Base-by-base conservation (phyloP, 805 yeast genomes). In the Yarrowia sp. region DNA sequence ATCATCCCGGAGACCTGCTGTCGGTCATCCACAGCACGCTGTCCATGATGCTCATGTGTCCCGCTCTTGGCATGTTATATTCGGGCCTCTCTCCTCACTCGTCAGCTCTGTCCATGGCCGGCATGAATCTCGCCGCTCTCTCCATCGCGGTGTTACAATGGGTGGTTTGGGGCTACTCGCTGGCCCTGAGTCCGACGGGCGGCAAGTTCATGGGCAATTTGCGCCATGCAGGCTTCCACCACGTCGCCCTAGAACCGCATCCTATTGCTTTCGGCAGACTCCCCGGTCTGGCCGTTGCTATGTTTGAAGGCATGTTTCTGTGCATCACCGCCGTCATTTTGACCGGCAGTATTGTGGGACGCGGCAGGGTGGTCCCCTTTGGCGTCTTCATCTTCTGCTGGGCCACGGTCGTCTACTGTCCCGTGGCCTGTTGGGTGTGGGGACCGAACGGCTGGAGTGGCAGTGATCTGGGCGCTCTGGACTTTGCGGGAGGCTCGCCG, bases 401-500 rank as follows among this genome's bases (percentile, higher is more conserved):
- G 91, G 82, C 87, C 76, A 87, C 91, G 3, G 83, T 88, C 20
- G 92, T 88, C 20, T 88, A 88, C 80, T 86, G 89, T 73, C 91
- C 92, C 39, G 82, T 84, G 74, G 91, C 91, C 36, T 84, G 81
- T 80, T 88, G 91, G 91, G 84, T 87, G 47, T 88, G 92, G 92
- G 87, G 87, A 74, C 81, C 79, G 33, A 79, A 81, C 67, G 92
- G 92, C 64, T 88, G 91, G 91, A 82, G 87, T 71, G 77, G 74
- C 71, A 24, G 30, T 24, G 78, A 78, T 46, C 77, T 87, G 71
- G 92, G 92, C 66, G 85, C 85, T 33, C 80, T 86, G 71, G 92
- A 88, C 79, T 88, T 86, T 70, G 91, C 92, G 9, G 92, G 92
- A 72, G 91, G 91, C 67, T 90, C 91, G 67, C 90, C 91, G 64